phyloP scores from a whole-genome alignment of 495 filamentous ascomycete genomes.

The Penicillium salamii region DNA sequence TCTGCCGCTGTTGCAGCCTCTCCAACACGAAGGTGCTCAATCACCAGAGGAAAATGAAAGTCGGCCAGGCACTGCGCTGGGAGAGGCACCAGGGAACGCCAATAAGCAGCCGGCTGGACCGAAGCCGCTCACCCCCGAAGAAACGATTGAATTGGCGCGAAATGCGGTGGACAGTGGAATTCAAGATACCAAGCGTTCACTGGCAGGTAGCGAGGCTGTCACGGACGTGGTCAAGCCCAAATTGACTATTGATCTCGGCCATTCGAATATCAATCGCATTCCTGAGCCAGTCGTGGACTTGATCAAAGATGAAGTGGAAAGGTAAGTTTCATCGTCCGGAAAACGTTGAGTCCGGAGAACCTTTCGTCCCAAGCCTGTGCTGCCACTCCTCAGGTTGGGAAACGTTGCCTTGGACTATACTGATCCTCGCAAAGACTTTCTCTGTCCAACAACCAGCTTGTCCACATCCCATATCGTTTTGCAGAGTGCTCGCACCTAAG shows the following conservation, averaged over 20 bases:
- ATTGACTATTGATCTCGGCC: slow-evolving; percentile 84
- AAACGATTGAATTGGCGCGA: slow-evolving; percentile 56
- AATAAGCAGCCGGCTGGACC: slow-evolving; percentile 23
- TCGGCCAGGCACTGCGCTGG: slow-evolving; percentile 30
- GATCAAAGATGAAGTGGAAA: slow-evolving; percentile 88
- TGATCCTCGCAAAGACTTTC: slow-evolving; percentile 60
- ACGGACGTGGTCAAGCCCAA: slow-evolving; percentile 70
- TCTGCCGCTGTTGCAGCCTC: slow-evolving; percentile 13
- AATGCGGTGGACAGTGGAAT: slow-evolving; percentile 66
- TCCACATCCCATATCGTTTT: slow-evolving; percentile 75
- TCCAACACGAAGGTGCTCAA: slow-evolving; percentile 25
- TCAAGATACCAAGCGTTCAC: slow-evolving; percentile 64
- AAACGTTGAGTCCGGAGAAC: too few species aligned
- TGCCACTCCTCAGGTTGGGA: neutral
- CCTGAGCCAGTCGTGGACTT: slow-evolving; percentile 89
- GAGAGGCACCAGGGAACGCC: slow-evolving; percentile 18
- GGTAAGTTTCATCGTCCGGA: slow-evolving; percentile 53
- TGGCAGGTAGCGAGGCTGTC: slow-evolving; percentile 64
- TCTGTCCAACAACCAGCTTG: slow-evolving; percentile 82
- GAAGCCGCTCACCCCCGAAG: slow-evolving; percentile 36
- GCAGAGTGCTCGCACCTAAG: slow-evolving; percentile 83
- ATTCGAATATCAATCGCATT: slow-evolving; percentile 74
- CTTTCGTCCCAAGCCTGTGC: neutral
- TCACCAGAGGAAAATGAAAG: slow-evolving; percentile 32
- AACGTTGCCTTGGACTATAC: neutral